These are phyloP conservation scores for Casuarina glauca DNA, from an alignment of 306 rosid genomes.

Conservation along the genomic window DNA sequence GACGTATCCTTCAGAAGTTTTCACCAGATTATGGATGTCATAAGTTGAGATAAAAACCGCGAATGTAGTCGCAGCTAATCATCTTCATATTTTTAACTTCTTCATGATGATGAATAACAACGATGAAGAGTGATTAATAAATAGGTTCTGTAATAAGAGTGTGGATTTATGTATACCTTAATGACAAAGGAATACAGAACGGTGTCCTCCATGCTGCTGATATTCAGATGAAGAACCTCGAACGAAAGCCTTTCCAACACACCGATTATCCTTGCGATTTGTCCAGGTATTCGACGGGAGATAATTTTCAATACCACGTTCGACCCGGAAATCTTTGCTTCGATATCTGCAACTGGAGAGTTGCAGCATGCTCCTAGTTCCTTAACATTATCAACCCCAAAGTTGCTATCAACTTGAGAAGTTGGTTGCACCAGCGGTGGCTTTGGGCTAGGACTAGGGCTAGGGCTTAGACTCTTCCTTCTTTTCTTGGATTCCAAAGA, in stretches of 20 bases:
- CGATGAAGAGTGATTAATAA: background rate
- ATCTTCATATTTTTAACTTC: background rate
- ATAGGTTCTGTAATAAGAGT: background rate
- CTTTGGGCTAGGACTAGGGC: conserved; percentile 60
- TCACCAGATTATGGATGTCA: background rate
- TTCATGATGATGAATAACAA: background rate
- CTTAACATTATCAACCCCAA: conserved; percentile 41
- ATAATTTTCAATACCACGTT: conserved; percentile 72
- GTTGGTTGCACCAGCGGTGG: conserved; percentile 31
- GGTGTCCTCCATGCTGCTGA: conserved; percentile 89
- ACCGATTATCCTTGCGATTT: conserved; percentile 58
- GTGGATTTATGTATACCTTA: conserved; percentile 51
- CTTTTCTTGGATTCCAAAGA: conserved; percentile 84
- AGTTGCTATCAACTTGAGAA: conserved; percentile 34
- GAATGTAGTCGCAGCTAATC: background rate
- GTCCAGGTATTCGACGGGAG: conserved; percentile 60
- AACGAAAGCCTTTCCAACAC: conserved; percentile 75
- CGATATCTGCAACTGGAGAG: conserved; percentile 86
- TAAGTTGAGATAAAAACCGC: background rate
- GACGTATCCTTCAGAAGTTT: background rate
- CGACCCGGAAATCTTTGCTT: conserved; percentile 84
- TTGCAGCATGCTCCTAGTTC: conserved; percentile 81
- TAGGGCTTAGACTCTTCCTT: conserved; percentile 92
- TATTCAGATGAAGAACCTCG: conserved; percentile 86
- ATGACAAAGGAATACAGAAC: conserved; percentile 81